These are phyloP conservation scores for Leptosphaerulina australis DNA, from an alignment of 2,329 filamentous ascomycete genomes.

Conservation along the genomic window DNA sequence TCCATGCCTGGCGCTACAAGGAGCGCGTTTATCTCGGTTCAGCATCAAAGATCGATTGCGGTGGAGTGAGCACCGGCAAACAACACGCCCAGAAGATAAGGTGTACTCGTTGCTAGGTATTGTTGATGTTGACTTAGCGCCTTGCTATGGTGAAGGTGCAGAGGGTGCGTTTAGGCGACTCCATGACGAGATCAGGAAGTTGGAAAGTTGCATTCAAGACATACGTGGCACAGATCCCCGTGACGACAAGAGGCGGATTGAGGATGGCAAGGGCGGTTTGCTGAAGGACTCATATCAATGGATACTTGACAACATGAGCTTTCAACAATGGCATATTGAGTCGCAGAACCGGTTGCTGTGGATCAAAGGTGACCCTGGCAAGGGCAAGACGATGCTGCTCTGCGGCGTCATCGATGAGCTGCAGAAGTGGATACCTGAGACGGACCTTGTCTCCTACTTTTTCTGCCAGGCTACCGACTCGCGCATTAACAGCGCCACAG, in stretches of 20 bases:
- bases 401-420: conserved; percentile 38
- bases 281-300: conserved; percentile 16
- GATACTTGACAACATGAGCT: conserved; percentile 32
- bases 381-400: conserved; percentile 50
- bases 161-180: conserved; percentile 19
- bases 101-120: conserved; percentile 21
- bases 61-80: conserved; percentile 16
- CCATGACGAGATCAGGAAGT: conserved; percentile 12
- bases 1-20: background rate
- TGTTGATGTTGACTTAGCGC: conserved; percentile 17
- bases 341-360: conserved; percentile 39
- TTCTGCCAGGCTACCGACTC: conserved; percentile 54
- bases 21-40: background rate
- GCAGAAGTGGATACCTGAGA: conserved; percentile 22
- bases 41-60: conserved; percentile 16
- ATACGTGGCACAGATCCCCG: conserved; percentile 15
- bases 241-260: conserved; percentile 7
- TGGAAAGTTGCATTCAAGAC: conserved; percentile 17
- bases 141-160: conserved; percentile 11
- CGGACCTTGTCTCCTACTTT: conserved; percentile 17
- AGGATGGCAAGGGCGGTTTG: conserved; percentile 5
- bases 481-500: too few species aligned
- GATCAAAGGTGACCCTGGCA: too few species aligned
- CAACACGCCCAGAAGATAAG: conserved; percentile 11
- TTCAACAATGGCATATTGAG: conserved; percentile 29